Percentiles rank a stretch among this genome's conserved stretches.
These are phyloP conservation scores for Corynascus novoguineensis DNA, from an alignment of 495 filamentous ascomycete species.

Conservation along the genomic window DNA sequence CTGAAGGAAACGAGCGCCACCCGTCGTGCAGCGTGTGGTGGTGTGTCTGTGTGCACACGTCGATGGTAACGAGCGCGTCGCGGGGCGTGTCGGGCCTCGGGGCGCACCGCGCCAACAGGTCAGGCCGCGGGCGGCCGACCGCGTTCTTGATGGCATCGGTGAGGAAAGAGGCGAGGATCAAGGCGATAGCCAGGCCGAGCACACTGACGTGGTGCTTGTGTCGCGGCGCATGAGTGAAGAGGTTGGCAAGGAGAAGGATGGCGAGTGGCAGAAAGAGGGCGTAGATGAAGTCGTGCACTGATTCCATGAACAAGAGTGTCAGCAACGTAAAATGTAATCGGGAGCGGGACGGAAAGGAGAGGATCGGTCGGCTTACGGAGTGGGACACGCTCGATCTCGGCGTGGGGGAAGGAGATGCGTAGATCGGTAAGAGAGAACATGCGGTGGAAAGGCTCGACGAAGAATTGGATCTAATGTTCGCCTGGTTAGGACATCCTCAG, in stretches of 20 bases:
- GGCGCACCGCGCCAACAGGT: constrained; percentile 82
- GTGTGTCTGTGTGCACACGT: constrained; percentile 73
- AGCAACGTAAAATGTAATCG: neutral
- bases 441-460: constrained; percentile 83
- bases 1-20: constrained; percentile 88
- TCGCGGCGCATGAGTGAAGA: constrained; percentile 49
- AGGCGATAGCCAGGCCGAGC: constrained; percentile 68
- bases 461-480: constrained; percentile 54
- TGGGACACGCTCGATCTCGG: constrained; percentile 76
- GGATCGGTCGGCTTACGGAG: constrained; percentile 49
- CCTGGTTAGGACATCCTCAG: neutral
- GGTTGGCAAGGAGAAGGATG: constrained; percentile 60
- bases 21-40: constrained; percentile 82
- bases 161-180: constrained; percentile 73
- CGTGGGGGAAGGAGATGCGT: constrained; percentile 79
- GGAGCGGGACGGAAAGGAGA: neutral
- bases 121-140: constrained; percentile 83
- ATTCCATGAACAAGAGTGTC: neutral
- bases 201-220: constrained; percentile 86
- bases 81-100: constrained; percentile 59
- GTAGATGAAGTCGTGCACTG: constrained; percentile 71
- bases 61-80: constrained; percentile 63
- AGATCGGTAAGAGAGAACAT: constrained; percentile 78
- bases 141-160: constrained; percentile 92
- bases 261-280: constrained; percentile 64